phyloP scores from a whole-genome alignment of 257 asterid genomes.

The Lavandula angustifolia region DNA sequence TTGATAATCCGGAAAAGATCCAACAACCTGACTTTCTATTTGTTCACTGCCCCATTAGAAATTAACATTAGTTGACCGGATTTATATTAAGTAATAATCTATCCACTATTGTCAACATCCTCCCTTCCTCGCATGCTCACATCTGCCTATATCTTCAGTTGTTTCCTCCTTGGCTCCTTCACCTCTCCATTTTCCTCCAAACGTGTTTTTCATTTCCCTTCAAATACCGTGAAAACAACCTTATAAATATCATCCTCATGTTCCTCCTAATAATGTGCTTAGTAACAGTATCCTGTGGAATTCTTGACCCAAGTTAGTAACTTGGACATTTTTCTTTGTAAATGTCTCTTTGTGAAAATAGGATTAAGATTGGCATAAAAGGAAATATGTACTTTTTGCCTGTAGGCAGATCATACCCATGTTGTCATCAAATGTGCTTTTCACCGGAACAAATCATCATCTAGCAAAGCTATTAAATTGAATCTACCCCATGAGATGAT shows the following conservation, averaged over 20 bases:
- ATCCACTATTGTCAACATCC: slow-evolving; percentile 3
- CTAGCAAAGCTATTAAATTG: neutral
- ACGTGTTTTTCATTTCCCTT: neutral
- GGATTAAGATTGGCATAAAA: neutral
- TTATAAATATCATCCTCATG: neutral
- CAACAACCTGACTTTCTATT: neutral
- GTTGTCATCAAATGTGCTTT: slow-evolving; percentile 12
- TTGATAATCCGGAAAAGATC: neutral
- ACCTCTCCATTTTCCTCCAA: slow-evolving; percentile 15
- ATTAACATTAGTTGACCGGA: slow-evolving; percentile 1
- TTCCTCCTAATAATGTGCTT: neutral
- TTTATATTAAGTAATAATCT: neutral
- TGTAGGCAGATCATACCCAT: neutral
- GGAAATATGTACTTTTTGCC: slow-evolving; percentile 1
- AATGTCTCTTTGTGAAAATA: neutral
- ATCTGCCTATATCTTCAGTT: neutral
- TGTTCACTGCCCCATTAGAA: neutral
- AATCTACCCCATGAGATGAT: slow-evolving; percentile 2
- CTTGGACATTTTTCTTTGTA: neutral
- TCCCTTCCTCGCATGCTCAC: slow-evolving; percentile 8
- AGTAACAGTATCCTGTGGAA: neutral
- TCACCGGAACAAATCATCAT: neutral
- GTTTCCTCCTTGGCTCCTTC: neutral
- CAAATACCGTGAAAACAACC: slow-evolving; percentile 13
- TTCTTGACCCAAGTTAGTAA: neutral